A percentile compares a stretch with the other conserved stretches of the same genome.
Evolutionary conservation across 768 basidiomycete genomes (phyloP).

Genomic region (Pulveroboletus sp.): DNA sequence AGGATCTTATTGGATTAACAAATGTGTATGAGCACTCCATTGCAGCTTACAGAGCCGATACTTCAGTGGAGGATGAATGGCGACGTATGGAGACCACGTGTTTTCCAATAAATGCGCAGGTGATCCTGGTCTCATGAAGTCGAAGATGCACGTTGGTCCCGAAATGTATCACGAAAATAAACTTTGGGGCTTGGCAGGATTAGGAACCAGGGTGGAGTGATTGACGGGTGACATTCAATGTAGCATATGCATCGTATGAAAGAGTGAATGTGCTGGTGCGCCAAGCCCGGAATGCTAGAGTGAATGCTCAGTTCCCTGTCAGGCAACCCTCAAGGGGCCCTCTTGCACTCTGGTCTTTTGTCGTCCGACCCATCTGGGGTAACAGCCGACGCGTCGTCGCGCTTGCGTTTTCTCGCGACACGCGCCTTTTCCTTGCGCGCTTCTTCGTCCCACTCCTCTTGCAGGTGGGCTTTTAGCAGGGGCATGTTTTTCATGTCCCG

Average conservation of each 20-base stretch:
- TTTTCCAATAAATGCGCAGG: not conserved
- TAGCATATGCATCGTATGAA: not conserved
- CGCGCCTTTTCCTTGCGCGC: slow-evolving; percentile 39
- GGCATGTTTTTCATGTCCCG: slow-evolving; percentile 66
- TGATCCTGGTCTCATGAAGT: not conserved
- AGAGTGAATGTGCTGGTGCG: not conserved
- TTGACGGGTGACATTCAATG: slow-evolving; percentile 5
- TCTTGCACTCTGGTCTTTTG: slow-evolving; percentile 13
- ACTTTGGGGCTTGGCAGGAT: not conserved
- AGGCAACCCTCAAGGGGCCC: slow-evolving; percentile 1
- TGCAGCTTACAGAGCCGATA: not conserved
- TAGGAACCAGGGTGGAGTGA: not conserved
- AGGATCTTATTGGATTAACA: not conserved
- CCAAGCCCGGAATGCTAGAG: too few species aligned
- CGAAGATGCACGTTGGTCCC: not conserved
- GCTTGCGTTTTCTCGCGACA: slow-evolving; percentile 39
- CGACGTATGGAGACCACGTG: not conserved
- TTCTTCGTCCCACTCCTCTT: slow-evolving; percentile 63
- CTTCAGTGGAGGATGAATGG: not conserved
- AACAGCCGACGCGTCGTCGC: slow-evolving; percentile 2
- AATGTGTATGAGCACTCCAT: too few species aligned
- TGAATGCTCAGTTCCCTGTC: not conserved
- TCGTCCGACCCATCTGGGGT: not conserved
- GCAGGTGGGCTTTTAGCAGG: slow-evolving; percentile 66
- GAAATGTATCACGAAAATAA: slow-evolving; percentile 19